Conservation (phyloP, 2,329 filamentous ascomycete species). For the Pseudovirgaria hyperparasitica region DNA sequence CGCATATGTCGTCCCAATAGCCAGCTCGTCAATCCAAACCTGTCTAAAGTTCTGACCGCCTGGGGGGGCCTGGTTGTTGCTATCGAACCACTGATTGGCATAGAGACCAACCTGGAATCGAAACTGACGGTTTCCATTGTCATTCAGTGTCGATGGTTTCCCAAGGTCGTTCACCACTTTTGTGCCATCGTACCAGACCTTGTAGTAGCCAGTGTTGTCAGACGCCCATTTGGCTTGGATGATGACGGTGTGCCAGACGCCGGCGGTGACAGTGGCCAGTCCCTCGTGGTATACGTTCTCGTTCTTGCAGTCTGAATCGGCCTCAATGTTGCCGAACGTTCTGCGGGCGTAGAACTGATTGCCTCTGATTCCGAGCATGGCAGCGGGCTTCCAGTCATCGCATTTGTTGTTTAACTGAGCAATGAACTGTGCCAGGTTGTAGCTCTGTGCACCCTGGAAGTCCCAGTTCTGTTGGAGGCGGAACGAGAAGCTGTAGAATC, state of each 20-base stretch:
- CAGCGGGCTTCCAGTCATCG: conserved; percentile 36
- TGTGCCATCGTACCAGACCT: conserved; percentile 35
- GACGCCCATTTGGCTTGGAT: conserved; percentile 35
- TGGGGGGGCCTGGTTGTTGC: conserved; percentile 19
- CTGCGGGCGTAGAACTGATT: conserved; percentile 31
- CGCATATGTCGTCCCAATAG: conserved; percentile 27
- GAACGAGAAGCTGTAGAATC: conserved; percentile 40
- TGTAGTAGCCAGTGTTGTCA: conserved; percentile 32
- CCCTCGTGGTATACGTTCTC: conserved; percentile 18
- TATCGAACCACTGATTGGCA: conserved; percentile 38
- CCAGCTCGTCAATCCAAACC: conserved; percentile 40
- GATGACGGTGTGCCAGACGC: conserved; percentile 34
- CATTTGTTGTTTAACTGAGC: conserved; percentile 26
- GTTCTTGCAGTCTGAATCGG: conserved; percentile 10
- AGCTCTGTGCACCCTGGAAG: conserved; percentile 30
- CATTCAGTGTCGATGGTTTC: conserved; percentile 33
- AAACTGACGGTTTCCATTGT: conserved; percentile 27
- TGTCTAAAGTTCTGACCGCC: conserved; percentile 32
- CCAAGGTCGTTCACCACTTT: conserved; percentile 30
- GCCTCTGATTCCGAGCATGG: conserved; percentile 35
- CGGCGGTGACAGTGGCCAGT: conserved; percentile 28
- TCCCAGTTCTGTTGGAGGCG: conserved; percentile 36
- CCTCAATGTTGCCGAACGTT: conserved; percentile 28
- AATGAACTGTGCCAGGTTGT: conserved; percentile 41
- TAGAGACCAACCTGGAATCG: conserved; percentile 38